Base-by-base conservation (phyloP, 768 basidiomycete genomes). In the Cystofilobasidium ferigula region DNA sequence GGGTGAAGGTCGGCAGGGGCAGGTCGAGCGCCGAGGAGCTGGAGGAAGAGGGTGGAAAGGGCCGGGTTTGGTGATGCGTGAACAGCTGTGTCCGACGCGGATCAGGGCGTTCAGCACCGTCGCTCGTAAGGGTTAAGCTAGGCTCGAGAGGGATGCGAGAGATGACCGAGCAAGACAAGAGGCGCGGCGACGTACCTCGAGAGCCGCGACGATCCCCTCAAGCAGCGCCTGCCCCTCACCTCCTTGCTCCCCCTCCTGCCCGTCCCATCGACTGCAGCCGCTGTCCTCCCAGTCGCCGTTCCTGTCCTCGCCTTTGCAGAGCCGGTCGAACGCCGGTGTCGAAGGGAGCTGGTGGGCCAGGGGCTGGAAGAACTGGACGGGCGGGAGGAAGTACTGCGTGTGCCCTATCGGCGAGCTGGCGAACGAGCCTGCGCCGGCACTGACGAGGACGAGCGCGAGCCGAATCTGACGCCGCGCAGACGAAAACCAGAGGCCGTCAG, bases 41-140 rank as follows among this genome's bases (percentile, higher is more conserved):
- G 10, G 32, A 7, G 5, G 58, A 26, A n/a, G n/a, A n/a, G n/a
- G n/a, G n/a, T 7, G 36, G 58, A 26, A 30, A 40, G n/a, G 43
- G 58, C 14, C 58, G 58, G 38, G 58, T 43, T 38, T 42, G 38
- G 30, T 54, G 51, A 32, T 54, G 30, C 51, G 51, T 54, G 24
- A 42, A 40, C 22, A 60, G 58, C 38, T 40, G 43, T n/a, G n/a
- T n/a, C n/a, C n/a, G n/a, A n/a, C n/a, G n/a, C n/a, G n/a, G n/a
- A n/a, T n/a, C n/a, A n/a, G n/a, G n/a, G n/a, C n/a, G n/a, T n/a
- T n/a, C n/a, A n/a, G n/a, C n/a, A n/a, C n/a, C n/a, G n/a, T n/a
- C n/a, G n/a, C n/a, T 28, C n/a, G 32, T 22, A 28, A 9, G 34
- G 51, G 51, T 12, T 13, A 53, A n/a, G 51, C n/a, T n/a, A 53